phyloP scores from a whole-genome alignment of 2,329 filamentous ascomycete species.

The Botrytis byssoidea region DNA sequence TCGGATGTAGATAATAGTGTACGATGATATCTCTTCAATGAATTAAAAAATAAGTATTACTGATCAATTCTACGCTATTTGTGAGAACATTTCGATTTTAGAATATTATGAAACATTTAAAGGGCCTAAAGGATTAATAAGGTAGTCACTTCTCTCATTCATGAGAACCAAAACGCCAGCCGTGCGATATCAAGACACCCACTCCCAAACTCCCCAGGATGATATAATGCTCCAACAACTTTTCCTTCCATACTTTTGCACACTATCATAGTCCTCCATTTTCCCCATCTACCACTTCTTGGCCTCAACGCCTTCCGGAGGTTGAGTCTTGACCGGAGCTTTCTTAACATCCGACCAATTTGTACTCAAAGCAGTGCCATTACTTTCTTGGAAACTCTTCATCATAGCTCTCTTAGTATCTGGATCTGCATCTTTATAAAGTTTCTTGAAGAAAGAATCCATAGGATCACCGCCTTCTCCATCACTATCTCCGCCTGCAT shows the following conservation, averaged over 20 bases:
- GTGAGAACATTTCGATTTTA: background rate
- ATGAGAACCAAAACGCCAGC: background rate
- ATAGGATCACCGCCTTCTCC: constrained; percentile 64
- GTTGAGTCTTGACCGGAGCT: constrained; percentile 67
- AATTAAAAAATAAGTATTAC: background rate
- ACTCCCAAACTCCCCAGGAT: constrained; percentile 1
- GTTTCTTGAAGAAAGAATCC: constrained; percentile 83
- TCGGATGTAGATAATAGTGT: background rate
- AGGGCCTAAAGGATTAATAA: background rate
- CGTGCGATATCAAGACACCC: background rate
- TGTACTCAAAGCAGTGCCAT: constrained; percentile 87
- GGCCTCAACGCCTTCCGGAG: constrained; percentile 74
- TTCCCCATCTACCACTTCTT: constrained; percentile 54
- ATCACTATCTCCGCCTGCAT: constrained; percentile 42
- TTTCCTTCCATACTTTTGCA: background rate
- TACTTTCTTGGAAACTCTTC: constrained; percentile 94
- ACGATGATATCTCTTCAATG: background rate
- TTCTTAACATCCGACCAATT: constrained; percentile 82
- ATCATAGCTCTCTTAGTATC: constrained; percentile 93
- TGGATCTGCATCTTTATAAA: constrained; percentile 73
- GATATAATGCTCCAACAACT: background rate
- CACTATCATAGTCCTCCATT: background rate
- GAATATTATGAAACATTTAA: background rate
- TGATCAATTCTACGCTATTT: background rate
- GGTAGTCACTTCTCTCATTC: background rate